phyloP scores from a whole-genome alignment of 345 rosid genomes.

The Brassica nigra region DNA sequence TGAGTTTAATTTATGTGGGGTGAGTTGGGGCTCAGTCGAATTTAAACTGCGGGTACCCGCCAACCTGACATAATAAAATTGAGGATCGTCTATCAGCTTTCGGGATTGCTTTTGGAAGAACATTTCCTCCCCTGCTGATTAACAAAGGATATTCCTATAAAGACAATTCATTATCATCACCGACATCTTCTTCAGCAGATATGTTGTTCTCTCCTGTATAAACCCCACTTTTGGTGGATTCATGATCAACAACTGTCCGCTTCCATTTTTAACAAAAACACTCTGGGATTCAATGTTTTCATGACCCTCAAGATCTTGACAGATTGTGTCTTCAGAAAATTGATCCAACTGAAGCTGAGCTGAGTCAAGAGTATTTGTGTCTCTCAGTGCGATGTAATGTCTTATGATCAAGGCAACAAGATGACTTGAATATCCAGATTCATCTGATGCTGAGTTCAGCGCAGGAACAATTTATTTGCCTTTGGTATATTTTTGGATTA shows the following conservation, averaged over 20 bases:
- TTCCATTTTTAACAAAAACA: not conserved
- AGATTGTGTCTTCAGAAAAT: not conserved
- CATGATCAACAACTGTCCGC: not conserved
- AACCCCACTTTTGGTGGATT: not conserved
- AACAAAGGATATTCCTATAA: not conserved
- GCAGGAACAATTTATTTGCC: not conserved
- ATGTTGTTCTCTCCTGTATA: too few species aligned
- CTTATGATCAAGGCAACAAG: not conserved
- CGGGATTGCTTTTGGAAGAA: not conserved
- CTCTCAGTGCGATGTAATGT: not conserved
- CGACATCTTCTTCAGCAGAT: too few species aligned
- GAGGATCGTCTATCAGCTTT: not conserved
- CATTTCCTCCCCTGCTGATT: not conserved
- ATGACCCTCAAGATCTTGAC: not conserved
- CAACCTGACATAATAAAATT: not conserved
- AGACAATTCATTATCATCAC: too few species aligned
- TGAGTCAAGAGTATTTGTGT: not conserved
- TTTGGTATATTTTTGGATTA: too few species aligned
- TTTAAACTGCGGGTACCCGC: not conserved
- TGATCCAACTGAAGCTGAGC: not conserved
- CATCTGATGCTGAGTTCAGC: not conserved
- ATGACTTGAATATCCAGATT: not conserved
- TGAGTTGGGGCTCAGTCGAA: not conserved
- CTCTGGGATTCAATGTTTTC: not conserved
- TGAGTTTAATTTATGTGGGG: not conserved